Conservation (phyloP, 2,329 filamentous ascomycete species). For the Paraphoma sp. region DNA sequence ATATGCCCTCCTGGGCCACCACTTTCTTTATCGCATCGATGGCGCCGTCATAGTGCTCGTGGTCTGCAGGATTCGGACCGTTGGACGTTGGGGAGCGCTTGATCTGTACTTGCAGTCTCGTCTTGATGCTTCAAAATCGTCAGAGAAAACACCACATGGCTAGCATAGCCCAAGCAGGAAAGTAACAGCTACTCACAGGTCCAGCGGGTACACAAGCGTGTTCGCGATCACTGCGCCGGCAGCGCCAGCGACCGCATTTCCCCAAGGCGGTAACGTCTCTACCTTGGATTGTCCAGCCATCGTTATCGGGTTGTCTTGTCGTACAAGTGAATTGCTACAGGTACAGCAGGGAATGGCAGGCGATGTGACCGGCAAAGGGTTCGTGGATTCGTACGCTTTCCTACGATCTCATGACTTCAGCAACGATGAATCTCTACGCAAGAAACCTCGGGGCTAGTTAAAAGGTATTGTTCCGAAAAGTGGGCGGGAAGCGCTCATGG, state of each 20-base stretch:
- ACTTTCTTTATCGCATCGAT: conserved; percentile 90
- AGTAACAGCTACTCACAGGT: conserved; percentile 72
- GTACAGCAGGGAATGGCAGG: conserved; percentile 12
- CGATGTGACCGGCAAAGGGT: conserved; percentile 25
- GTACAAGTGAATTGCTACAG: not conserved
- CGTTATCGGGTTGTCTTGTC: conserved; percentile 1
- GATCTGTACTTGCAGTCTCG: conserved; percentile 91
- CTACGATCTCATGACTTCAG: conserved; percentile 31
- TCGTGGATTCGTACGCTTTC: conserved; percentile 8
- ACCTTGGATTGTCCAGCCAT: conserved; percentile 70
- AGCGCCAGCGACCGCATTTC: conserved; percentile 87
- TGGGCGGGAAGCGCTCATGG: conserved; percentile 22
- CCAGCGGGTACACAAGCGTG: conserved; percentile 91
- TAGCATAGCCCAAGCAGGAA: not conserved
- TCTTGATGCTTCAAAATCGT: conserved; percentile 78
- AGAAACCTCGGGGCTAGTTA: conserved; percentile 4
- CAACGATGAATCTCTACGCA: not conserved
- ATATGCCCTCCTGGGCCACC: conserved; percentile 76
- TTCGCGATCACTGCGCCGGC: conserved; percentile 94
- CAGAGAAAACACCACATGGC: conserved; percentile 4
- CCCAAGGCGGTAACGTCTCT: conserved; percentile 83
- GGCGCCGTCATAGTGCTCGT: conserved; percentile 83
- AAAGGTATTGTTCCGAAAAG: conserved; percentile 7
- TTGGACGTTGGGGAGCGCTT: conserved; percentile 61
- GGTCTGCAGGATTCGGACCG: conserved; percentile 52